These are phyloP conservation scores for Fusarium tricinctum DNA, from an alignment of 2,329 filamentous ascomycete species.

Conservation along the genomic window DNA sequence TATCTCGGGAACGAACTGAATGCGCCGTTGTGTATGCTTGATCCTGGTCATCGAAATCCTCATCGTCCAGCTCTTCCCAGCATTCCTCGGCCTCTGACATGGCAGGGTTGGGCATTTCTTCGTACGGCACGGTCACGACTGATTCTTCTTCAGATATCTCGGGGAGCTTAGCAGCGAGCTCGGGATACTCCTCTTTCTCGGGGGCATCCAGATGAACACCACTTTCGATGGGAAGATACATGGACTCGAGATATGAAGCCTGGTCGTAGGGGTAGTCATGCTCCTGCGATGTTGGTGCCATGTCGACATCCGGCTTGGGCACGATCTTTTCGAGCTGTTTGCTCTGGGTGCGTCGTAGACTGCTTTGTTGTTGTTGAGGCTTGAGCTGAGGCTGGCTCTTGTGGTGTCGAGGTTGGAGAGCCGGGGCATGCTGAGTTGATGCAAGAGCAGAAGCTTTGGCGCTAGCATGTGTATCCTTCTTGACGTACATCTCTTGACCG, in stretches of 20 bases:
- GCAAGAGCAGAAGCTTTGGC: constrained; percentile 34
- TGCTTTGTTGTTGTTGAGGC: constrained; percentile 57
- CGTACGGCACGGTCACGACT: constrained; percentile 40
- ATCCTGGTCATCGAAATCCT: constrained; percentile 69
- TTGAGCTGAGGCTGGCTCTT: constrained; percentile 69
- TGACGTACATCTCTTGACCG: constrained; percentile 40
- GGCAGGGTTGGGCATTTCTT: constrained; percentile 47
- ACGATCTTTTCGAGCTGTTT: constrained; percentile 54
- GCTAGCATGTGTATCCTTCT: constrained; percentile 38
- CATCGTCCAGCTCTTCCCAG: constrained; percentile 84
- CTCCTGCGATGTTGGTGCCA: constrained; percentile 33
- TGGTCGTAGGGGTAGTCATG: constrained; percentile 44
- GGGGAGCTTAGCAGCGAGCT: constrained; percentile 49
- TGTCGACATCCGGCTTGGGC: constrained; percentile 38
- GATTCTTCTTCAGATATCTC: constrained; percentile 53
- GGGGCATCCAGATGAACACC: constrained; percentile 45
- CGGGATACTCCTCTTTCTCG: constrained; percentile 44
- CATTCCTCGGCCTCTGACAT: constrained; percentile 73
- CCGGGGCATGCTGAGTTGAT: constrained; percentile 42
- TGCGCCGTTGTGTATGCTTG: constrained; percentile 84
- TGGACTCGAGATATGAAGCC: constrained; percentile 49
- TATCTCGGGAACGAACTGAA: constrained; percentile 78
- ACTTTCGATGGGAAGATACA: constrained; percentile 47
- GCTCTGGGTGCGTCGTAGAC: constrained; percentile 62
- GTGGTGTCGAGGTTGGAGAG: constrained; percentile 62